These are phyloP conservation scores for Zangia roseola DNA, from an alignment of 768 basidiomycete species.

Conservation along the genomic window DNA sequence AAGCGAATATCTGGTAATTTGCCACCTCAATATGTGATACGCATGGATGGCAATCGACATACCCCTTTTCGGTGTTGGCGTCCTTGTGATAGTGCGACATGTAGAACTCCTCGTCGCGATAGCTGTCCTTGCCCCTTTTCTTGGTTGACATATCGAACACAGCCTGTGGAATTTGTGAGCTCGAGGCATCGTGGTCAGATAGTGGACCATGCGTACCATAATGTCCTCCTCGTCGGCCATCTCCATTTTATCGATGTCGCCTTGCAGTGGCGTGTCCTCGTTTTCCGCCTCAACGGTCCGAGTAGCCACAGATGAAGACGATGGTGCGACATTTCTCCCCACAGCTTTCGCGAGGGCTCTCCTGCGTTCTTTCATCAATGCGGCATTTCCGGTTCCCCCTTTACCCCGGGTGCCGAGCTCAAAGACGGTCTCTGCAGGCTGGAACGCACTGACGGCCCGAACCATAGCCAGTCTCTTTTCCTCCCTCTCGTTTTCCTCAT, in stretches of 20 bases:
- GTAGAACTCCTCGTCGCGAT: conserved; percentile 83
- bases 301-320: conserved; percentile 27
- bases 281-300: conserved; percentile 36
- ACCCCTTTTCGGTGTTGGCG: conserved; percentile 89
- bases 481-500: conserved; percentile 36
- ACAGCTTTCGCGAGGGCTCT: conserved; percentile 70
- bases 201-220: conserved; percentile 43
- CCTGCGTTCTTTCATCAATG: conserved; percentile 86
- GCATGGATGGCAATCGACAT: conserved; percentile 21
- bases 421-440: conserved; percentile 86
- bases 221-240: conserved; percentile 83
- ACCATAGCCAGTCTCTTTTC: conserved; percentile 65
- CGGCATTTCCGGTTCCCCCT: conserved; percentile 52
- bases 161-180: conserved; percentile 41
- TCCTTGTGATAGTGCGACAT: conserved; percentile 91
- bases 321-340: conserved; percentile 41
- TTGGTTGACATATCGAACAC: conserved; percentile 60
- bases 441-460: conserved; percentile 76
- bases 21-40: background rate
- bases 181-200: background rate
- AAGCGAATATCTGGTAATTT: conserved; percentile 71
- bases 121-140: conserved; percentile 46
- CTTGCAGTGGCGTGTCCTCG: conserved; percentile 29
- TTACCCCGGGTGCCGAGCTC: conserved; percentile 80
- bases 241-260: conserved; percentile 40